Evolutionary conservation across 805 yeast species (phyloP).

Genomic region (Metschnikowia vanudenii): DNA sequence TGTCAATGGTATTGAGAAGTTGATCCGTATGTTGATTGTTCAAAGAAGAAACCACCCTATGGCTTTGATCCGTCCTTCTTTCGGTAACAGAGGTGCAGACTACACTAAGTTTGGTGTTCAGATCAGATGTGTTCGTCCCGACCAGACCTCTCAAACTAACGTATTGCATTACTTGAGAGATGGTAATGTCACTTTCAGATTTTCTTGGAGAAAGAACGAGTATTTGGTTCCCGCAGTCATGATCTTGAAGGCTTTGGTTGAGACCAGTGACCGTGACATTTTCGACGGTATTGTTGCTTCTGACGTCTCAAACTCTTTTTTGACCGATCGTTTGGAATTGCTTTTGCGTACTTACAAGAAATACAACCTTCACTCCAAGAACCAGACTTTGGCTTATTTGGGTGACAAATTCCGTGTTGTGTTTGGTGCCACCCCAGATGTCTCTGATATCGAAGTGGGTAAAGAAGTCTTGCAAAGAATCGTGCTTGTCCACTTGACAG

Average conservation of each 20-base stretch:
- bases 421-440: slow-evolving; percentile 83
- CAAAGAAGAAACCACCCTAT: slow-evolving; percentile 97
- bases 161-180: slow-evolving; percentile 94
- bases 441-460: slow-evolving; percentile 88
- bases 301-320: slow-evolving; percentile 82
- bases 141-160: slow-evolving; percentile 96
- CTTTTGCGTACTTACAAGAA: slow-evolving; percentile 83
- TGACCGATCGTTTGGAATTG: slow-evolving; percentile 96
- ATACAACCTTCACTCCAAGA: slow-evolving; percentile 72
- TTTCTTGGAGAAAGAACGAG: slow-evolving; percentile 96
- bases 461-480: slow-evolving; percentile 76
- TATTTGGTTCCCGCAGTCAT: slow-evolving; percentile 89
- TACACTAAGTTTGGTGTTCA: slow-evolving; percentile 91
- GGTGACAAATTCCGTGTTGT: slow-evolving; percentile 97
- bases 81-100: slow-evolving; percentile 88
- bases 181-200: slow-evolving; percentile 94
- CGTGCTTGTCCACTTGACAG: slow-evolving; percentile 82
- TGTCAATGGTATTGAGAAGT: slow-evolving; percentile 94
- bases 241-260: slow-evolving; percentile 86
- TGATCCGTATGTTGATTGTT: slow-evolving; percentile 95
- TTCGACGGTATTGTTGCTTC: slow-evolving; percentile 95
- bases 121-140: slow-evolving; percentile 91
- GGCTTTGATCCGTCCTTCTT: slow-evolving; percentile 95
- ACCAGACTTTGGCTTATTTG: slow-evolving; percentile 88
- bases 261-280: slow-evolving; percentile 90